Percentiles rank a stretch among this genome's conserved stretches.
Conservation (phyloP, 495 filamentous ascomycete species). For the Penicillium angulare region DNA sequence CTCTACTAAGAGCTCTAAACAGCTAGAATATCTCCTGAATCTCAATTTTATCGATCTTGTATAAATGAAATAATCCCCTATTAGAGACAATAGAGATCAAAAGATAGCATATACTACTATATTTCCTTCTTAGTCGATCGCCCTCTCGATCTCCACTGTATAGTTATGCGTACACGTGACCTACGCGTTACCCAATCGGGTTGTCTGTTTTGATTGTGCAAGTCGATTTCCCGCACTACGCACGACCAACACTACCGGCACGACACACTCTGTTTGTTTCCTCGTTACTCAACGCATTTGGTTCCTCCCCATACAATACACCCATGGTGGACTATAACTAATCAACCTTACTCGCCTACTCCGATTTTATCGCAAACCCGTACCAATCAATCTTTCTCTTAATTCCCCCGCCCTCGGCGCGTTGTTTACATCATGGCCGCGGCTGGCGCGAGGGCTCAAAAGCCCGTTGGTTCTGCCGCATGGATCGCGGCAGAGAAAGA, state of each 20-base stretch:
- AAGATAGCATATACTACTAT: too few species aligned
- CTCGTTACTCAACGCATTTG: too few species aligned
- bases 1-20: too few species aligned
- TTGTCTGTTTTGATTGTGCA: constrained; percentile 28
- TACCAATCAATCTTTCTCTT: neutral
- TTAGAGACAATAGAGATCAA: too few species aligned
- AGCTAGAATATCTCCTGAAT: too few species aligned
- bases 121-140: too few species aligned
- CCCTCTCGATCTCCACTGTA: too few species aligned
- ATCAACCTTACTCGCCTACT: neutral
- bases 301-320: neutral
- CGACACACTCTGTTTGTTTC: constrained; percentile 4
- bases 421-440: constrained; percentile 53
- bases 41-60: too few species aligned
- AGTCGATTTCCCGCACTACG: constrained; percentile 10
- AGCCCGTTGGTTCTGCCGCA: constrained; percentile 61
- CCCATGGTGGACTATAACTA: constrained; percentile 10
- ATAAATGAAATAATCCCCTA: too few species aligned
- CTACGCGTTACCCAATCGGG: constrained; percentile 20
- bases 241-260: constrained; percentile 9
- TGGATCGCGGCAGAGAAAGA: constrained; percentile 69
- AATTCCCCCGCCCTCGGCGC: constrained; percentile 13
- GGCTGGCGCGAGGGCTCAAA: constrained; percentile 44
- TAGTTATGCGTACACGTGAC: constrained; percentile 17
- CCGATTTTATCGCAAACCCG: too few species aligned